A percentile compares a stretch with the other conserved stretches of the same genome.
Conservation (phyloP, 805 yeast species). For the Suhomyces xylopsoci region DNA sequence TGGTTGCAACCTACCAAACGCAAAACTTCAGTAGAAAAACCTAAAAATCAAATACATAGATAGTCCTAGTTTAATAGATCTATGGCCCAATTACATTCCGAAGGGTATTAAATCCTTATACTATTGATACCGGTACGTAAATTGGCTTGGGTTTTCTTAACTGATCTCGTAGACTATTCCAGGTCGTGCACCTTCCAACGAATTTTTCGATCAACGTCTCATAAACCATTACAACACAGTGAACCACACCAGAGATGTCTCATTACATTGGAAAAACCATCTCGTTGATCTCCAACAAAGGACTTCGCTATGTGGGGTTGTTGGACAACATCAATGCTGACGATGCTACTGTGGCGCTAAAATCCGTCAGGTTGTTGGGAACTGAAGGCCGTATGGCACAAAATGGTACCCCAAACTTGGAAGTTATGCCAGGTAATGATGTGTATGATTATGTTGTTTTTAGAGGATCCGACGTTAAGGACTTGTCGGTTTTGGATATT, state of each 20-base stretch:
- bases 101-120: no score
- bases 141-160: no score
- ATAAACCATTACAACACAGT: neutral
- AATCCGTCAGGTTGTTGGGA: slow-evolving; percentile 78
- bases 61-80: no score
- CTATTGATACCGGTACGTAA: no score
- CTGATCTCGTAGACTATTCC: no score
- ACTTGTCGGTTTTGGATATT: slow-evolving; percentile 75
- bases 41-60: no score
- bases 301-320: slow-evolving; percentile 86
- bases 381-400: slow-evolving; percentile 80
- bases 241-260: slow-evolving; percentile 55
- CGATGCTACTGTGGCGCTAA: slow-evolving; percentile 82
- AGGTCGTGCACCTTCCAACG: neutral
- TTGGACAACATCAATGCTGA: slow-evolving; percentile 85
- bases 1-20: neutral
- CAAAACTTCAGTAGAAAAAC: no score
- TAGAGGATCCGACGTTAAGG: slow-evolving; percentile 90
- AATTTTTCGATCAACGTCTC: neutral
- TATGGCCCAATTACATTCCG: no score
- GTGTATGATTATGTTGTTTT: slow-evolving; percentile 77
- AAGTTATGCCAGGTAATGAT: slow-evolving; percentile 67
- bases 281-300: slow-evolving; percentile 72
- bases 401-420: slow-evolving; percentile 58
- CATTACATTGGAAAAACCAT: slow-evolving; percentile 90